These are phyloP conservation scores for Mantamonas sphyraenae DNA, from an alignment of 78 protist genomes.

Conservation along the genomic window DNA sequence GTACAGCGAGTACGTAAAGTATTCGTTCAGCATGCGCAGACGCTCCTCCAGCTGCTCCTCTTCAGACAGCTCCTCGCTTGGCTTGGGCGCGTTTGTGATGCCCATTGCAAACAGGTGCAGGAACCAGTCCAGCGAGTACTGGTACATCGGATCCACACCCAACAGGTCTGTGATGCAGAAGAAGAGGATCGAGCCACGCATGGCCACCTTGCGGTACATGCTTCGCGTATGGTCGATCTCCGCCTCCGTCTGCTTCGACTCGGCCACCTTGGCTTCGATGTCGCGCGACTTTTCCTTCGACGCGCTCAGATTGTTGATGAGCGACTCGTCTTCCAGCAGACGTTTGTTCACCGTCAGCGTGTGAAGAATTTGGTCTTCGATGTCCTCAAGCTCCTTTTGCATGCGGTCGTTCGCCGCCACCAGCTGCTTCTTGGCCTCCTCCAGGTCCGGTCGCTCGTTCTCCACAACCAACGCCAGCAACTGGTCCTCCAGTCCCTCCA, in stretches of 20 bases:
- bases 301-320: slow-evolving; percentile 63
- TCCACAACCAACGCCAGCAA: slow-evolving; percentile 61
- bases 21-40: slow-evolving; percentile 22
- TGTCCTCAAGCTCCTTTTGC: slow-evolving; percentile 44
- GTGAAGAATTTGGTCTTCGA: slow-evolving; percentile 67
- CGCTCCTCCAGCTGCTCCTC: slow-evolving; percentile 39
- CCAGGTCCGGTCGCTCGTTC: slow-evolving; percentile 69
- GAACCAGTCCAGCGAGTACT: slow-evolving; percentile 84
- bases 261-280: slow-evolving; percentile 46
- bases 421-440: slow-evolving; percentile 53
- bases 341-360: slow-evolving; percentile 37
- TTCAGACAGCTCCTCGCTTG: background rate
- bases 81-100: slow-evolving; percentile 41
- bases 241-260: slow-evolving; percentile 56
- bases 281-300: slow-evolving; percentile 56
- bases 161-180: slow-evolving; percentile 73
- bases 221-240: slow-evolving; percentile 62
- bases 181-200: slow-evolving; percentile 54
- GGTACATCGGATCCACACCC: slow-evolving; percentile 86
- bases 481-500: slow-evolving; percentile 73
- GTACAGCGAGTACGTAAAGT: slow-evolving; percentile 60
- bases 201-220: slow-evolving; percentile 54
- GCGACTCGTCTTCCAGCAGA: slow-evolving; percentile 74
- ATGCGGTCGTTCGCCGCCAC: slow-evolving; percentile 43
- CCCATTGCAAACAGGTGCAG: slow-evolving; percentile 38